Percentiles rank a stretch among this genome's conserved stretches.
phyloP scores from a whole-genome alignment of 345 rosid genomes.

The Populus ilicifolia region DNA sequence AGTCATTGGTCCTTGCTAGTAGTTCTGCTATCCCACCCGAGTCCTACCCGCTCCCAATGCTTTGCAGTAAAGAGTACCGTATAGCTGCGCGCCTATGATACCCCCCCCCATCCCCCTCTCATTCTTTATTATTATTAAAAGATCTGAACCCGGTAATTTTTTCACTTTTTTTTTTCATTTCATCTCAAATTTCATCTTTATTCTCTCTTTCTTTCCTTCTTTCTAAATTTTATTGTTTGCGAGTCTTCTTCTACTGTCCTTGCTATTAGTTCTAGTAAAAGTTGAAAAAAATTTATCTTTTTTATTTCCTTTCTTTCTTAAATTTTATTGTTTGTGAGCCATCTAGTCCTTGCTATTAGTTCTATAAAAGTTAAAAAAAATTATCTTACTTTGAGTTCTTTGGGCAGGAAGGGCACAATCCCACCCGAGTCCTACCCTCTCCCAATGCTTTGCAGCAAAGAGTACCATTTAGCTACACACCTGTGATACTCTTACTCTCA shows the following conservation, averaged over 20 bases:
- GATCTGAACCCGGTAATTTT: background rate
- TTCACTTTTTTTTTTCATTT: background rate
- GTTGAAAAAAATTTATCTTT: too few species aligned
- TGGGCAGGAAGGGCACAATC: background rate
- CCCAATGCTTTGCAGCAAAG: background rate
- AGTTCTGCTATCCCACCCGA: background rate
- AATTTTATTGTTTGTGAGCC: too few species aligned
- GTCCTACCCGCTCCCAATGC: background rate
- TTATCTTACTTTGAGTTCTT: background rate
- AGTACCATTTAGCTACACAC: too few species aligned
- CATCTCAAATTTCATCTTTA: background rate
- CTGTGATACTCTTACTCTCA: background rate
- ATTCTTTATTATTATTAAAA: background rate
- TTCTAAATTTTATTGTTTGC: too few species aligned
- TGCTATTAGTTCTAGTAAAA: background rate
- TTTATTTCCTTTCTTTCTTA: too few species aligned
- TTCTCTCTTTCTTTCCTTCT: too few species aligned
- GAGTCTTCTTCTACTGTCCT: background rate
- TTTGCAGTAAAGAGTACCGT: too few species aligned
- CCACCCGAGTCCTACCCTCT: background rate
- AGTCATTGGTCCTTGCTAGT: background rate
- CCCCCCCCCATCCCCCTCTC: background rate
- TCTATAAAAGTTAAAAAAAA: too few species aligned
- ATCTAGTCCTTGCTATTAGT: background rate
- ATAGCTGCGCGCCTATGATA: too few species aligned